Evolutionary conservation across 1,284 basidiomycete genomes (phyloP), one percentile per base, ranked within the genome.

Genomic region (Leccinum pachyderme): DNA sequence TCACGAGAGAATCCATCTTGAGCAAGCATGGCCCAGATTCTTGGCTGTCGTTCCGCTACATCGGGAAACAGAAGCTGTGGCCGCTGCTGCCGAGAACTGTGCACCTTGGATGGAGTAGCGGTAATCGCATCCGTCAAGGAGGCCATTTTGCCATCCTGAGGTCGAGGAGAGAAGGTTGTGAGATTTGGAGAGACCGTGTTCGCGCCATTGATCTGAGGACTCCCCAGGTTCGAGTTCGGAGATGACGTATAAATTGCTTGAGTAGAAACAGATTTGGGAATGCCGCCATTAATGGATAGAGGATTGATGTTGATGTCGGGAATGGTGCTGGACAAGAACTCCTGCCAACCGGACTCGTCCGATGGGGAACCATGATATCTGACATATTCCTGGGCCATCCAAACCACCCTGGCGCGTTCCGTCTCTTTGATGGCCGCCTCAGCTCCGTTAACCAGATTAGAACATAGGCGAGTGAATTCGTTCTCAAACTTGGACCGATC

Each of bases 1-100:
- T 87, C 83, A 25, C 83, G 75, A n/a, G 86, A 83, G n/a, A 91
- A 74, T 2, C 88, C 87, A 58, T 84, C 84, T 44, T 78, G 76
- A 24, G 83, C 77, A 12, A 90, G 72, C 18, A 75, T 72, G 2
- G 71, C 62, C 77, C 83, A 83, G 67, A 67, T 24, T 18, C 51
- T 60, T 18, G 52, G 46, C 55, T 62, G 43, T 61, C 69, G 48
- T 61, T 69, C 56, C 53, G 50, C 49, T 53, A 54, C 2, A 12
- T 72, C 67, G 7, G 59, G 7, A 2, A 55, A 65, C 7, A 59
- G 56, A 53, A 51, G 41, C 15, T 71, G 69, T 6, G 50, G 25
- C 2, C 54, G 62, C n/a, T 62, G 70, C 8, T 63, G 69, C 46
- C 54, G 67, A 41, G 54, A 41, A 25, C 64, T 57, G 44, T 50